Conservation (phyloP, 805 yeast genomes). For the Tetrapisispora arboricola region DNA sequence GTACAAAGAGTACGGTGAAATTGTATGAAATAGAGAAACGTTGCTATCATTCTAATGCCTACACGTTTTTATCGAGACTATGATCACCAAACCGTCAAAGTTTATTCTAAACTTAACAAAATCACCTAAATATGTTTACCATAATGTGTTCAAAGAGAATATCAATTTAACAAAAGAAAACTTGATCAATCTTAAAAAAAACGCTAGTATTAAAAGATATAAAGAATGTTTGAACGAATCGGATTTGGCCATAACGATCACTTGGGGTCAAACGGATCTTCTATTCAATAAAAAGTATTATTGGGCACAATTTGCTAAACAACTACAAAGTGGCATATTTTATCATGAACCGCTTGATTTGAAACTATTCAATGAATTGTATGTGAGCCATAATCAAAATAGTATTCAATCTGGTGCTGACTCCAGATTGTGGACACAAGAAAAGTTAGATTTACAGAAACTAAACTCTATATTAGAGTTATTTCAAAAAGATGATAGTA, state of each 20-base stretch:
- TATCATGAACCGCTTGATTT: conserved; percentile 1
- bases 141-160: not conserved
- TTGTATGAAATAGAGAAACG: no score
- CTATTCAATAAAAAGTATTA: conserved; percentile 1
- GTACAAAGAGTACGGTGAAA: no score
- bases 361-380: not conserved
- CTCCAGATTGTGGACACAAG: not conserved
- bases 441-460: not conserved
- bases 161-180: not conserved
- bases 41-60: not conserved
- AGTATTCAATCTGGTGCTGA: not conserved
- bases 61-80: not conserved
- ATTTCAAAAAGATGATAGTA: not conserved
- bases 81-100: not conserved
- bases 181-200: not conserved
- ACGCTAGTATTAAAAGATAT: not conserved
- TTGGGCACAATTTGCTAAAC: conserved; percentile 7
- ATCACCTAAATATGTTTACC: conserved; percentile 2
- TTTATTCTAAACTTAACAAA: not conserved
- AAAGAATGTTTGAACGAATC: not conserved
- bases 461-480: not conserved
- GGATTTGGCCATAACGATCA: conserved; percentile 1
- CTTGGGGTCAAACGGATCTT: conserved; percentile 1
- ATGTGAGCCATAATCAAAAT: not conserved
- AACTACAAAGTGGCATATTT: not conserved